These are phyloP conservation scores for Solanum infundibuliforme DNA, from an alignment of 257 asterid genomes.

Conservation along the genomic window DNA sequence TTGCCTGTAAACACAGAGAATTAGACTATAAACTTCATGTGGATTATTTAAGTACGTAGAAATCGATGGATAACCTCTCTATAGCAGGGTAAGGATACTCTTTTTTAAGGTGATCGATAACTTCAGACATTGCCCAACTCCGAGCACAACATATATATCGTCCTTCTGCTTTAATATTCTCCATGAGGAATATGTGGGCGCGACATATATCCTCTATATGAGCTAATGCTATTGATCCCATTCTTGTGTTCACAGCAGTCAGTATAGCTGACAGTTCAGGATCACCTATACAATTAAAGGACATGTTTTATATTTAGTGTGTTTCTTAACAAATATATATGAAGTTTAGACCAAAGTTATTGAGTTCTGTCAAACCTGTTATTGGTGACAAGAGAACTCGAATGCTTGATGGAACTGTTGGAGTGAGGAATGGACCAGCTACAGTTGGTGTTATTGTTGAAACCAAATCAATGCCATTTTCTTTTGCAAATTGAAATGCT, in stretches of 20 bases:
- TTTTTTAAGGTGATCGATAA: conserved; percentile 25
- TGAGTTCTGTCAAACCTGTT: conserved; percentile 27
- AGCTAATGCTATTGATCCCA: conserved; percentile 79
- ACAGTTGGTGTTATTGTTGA: conserved; percentile 66
- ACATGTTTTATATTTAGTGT: background rate
- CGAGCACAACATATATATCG: conserved; percentile 49
- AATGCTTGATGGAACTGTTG: conserved; percentile 63
- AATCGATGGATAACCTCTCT: conserved; percentile 28
- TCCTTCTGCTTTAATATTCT: conserved; percentile 47
- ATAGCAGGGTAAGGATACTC: conserved; percentile 27
- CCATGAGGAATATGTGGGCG: conserved; percentile 77
- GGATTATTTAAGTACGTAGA: background rate
- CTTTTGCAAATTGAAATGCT: conserved; percentile 53
- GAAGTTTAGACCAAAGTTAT: background rate
- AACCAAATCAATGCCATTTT: conserved; percentile 54
- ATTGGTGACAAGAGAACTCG: conserved; percentile 66
- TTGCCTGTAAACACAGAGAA: conserved; percentile 13
- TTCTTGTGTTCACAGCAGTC: conserved; percentile 52
- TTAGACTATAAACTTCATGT: background rate
- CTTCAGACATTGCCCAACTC: conserved; percentile 38
- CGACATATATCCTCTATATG: conserved; percentile 68
- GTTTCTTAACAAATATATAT: background rate
- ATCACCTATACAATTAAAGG: conserved; percentile 32
- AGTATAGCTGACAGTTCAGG: conserved; percentile 36
- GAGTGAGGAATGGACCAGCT: conserved; percentile 75